These are phyloP conservation scores for Amphichorda felina DNA, from an alignment of 2,329 filamentous ascomycete species.

Conservation along the genomic window DNA sequence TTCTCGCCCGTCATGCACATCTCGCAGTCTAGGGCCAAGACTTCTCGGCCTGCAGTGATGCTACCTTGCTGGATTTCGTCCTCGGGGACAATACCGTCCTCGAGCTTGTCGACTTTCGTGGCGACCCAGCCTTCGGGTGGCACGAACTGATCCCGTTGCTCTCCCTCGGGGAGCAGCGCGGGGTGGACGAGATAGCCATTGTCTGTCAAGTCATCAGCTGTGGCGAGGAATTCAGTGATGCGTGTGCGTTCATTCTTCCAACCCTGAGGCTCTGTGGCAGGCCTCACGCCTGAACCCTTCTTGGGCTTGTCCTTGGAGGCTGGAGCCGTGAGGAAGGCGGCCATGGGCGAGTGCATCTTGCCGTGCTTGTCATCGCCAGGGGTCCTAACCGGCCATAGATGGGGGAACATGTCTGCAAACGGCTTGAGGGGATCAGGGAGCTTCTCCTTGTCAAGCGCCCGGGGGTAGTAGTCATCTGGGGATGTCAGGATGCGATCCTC, in stretches of 20 bases:
- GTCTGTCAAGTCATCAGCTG: constrained; percentile 61
- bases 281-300: constrained; percentile 41
- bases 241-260: constrained; percentile 68
- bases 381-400: constrained; percentile 81
- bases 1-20: constrained; percentile 85
- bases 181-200: constrained; percentile 83
- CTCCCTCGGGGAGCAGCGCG: constrained; percentile 50
- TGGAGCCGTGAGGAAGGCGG: constrained; percentile 70
- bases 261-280: constrained; percentile 48
- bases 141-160: constrained; percentile 38
- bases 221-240: constrained; percentile 70
- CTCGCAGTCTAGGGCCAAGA: constrained; percentile 86
- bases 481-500: constrained; percentile 24
- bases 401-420: constrained; percentile 71
- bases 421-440: constrained; percentile 46
- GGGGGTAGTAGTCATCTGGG: constrained; percentile 50
- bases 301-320: constrained; percentile 54
- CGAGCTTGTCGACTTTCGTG: constrained; percentile 53
- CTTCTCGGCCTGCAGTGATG: constrained; percentile 66
- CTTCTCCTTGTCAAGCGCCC: constrained; percentile 34
- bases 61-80: constrained; percentile 66
- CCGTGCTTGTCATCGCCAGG: constrained; percentile 74
- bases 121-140: constrained; percentile 71
- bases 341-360: constrained; percentile 76
- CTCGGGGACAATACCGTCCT: constrained; percentile 58